Percentiles rank a stretch among this genome's conserved stretches.
Evolutionary conservation across 176 grass and related monocot genomes (phyloP).

Genomic region (Bonia amplexicaulis): DNA sequence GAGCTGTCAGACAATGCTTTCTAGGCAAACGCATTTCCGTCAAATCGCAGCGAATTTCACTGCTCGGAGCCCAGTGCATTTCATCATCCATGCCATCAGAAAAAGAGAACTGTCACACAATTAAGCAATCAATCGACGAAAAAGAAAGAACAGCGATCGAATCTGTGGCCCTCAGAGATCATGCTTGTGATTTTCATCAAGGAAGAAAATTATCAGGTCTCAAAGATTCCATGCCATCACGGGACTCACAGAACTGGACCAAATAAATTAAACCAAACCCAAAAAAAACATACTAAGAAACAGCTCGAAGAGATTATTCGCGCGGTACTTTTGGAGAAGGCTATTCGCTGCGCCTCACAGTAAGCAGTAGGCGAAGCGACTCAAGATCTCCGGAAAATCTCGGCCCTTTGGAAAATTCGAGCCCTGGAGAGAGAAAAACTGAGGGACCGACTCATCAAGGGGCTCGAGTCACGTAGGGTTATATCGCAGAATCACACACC

Average conservation of each 20-base stretch:
- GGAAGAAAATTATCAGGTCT: constrained; percentile 80
- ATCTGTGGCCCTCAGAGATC: constrained; percentile 45
- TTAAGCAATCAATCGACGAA: neutral
- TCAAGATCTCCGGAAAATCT: constrained; percentile 74
- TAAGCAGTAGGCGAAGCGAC: constrained; percentile 56
- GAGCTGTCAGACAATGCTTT: constrained; percentile 76
- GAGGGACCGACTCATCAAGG: constrained; percentile 73
- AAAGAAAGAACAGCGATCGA: neutral
- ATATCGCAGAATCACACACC: neutral
- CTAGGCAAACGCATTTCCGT: constrained; percentile 87
- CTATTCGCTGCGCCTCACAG: constrained; percentile 79
- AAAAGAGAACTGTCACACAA: neutral
- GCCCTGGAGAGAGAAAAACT: constrained; percentile 13
- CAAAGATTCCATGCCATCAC: constrained; percentile 99
- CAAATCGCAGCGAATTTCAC: constrained; percentile 41
- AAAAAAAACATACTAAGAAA: neutral
- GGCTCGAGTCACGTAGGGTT: neutral
- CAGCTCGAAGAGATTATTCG: neutral
- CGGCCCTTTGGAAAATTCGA: constrained; percentile 69
- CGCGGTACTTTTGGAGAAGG: constrained; percentile 51
- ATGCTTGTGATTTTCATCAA: constrained; percentile 82
- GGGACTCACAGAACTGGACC: constrained; percentile 11
- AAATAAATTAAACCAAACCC: neutral
- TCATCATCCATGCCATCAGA: constrained; percentile 42
- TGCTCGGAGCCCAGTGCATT: constrained; percentile 96